Conservation (phyloP, 75 land plant species). For the Larix kaempferi region DNA sequence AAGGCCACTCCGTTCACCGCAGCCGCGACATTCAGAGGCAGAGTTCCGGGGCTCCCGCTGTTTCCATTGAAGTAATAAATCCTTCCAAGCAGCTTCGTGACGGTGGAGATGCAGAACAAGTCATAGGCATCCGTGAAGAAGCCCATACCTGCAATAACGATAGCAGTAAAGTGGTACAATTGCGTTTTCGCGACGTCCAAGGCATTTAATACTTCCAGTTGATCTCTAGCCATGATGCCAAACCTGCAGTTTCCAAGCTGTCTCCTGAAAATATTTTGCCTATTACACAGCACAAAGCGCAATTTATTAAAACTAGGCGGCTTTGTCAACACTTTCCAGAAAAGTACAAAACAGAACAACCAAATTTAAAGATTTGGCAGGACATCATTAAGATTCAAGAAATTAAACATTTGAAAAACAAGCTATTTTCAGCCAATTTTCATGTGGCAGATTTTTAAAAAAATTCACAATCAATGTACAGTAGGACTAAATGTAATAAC, state of each 20-base stretch:
- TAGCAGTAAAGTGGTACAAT: conserved; percentile 55
- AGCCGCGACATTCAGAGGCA: conserved; percentile 51
- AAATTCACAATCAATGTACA: too few relatives aligned
- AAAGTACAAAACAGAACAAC: too few relatives aligned
- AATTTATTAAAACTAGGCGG: not conserved
- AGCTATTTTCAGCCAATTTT: too few relatives aligned
- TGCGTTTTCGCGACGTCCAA: conserved; percentile 37
- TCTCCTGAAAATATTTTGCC: conserved; percentile 11
- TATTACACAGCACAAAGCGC: conserved; percentile 11
- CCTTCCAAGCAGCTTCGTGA: conserved; percentile 63
- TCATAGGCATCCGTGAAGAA: conserved; percentile 85
- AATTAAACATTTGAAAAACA: too few relatives aligned
- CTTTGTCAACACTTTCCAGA: not conserved
- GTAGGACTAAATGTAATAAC: too few relatives aligned
- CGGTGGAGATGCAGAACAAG: conserved; percentile 62
- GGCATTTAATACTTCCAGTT: conserved; percentile 22
- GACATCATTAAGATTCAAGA: too few relatives aligned
- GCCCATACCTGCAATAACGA: conserved; percentile 79
- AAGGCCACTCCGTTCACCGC: conserved; percentile 61
- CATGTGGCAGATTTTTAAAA: too few relatives aligned
- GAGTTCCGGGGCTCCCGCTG: conserved; percentile 28
- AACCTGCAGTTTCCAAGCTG: not conserved
- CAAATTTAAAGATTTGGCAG: too few relatives aligned
- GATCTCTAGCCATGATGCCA: not conserved
- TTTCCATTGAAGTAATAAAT: conserved; percentile 37